Percentiles rank a stretch among this genome's conserved stretches.
Conservation (phyloP, 1,284 basidiomycete genomes). For the Leccinum pachyderme region DNA sequence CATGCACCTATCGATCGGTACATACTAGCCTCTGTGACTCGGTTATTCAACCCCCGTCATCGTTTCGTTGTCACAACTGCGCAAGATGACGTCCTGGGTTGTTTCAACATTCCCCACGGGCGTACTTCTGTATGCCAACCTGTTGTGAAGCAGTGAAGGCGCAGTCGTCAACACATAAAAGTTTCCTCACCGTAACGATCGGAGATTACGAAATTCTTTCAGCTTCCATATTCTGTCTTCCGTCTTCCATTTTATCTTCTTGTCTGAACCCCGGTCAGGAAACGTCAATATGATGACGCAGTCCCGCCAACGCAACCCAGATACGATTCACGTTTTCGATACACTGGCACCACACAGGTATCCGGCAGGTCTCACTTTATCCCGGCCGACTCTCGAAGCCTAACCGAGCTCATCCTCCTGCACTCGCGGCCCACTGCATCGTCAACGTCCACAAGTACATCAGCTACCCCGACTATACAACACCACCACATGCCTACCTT, state of each 20-base stretch:
- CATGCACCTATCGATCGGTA: background rate
- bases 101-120: background rate
- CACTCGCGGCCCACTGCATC: background rate
- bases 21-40: background rate
- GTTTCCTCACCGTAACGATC: background rate
- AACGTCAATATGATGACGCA: background rate
- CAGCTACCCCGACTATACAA: background rate
- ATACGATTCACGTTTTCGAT: background rate
- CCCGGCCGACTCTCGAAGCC: background rate
- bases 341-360: background rate
- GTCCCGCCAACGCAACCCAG: background rate
- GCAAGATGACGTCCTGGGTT: background rate
- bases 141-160: background rate
- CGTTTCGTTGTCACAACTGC: background rate
- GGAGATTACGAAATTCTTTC: background rate
- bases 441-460: background rate
- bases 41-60: background rate
- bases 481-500: background rate
- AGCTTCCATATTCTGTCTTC: background rate
- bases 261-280: background rate
- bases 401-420: background rate
- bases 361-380: background rate
- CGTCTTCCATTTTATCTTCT: background rate
- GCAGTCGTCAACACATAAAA: background rate
- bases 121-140: background rate